Evolutionary conservation across 495 filamentous ascomycete genomes (phyloP), one percentile per base, ranked within the genome.

Genomic region (Lepraria neglecta): DNA sequence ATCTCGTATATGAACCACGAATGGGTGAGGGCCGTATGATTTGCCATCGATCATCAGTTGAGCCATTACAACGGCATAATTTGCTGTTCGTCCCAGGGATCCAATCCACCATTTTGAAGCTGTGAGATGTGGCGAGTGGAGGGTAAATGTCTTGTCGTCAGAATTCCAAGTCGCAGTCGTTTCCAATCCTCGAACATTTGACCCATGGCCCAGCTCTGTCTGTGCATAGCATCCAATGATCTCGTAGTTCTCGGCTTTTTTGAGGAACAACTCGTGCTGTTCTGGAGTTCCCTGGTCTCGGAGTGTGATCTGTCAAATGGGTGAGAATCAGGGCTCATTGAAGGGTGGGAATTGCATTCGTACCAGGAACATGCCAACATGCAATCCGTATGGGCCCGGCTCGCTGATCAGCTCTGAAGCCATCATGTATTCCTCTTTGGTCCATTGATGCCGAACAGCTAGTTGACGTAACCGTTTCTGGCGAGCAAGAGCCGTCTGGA

Each of bases 71-170:
- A 86, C 81, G 0, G 87, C 87, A 72, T 89, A 80, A 64, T 88
- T 90, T 21, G 87, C 87, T 11, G 84, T 82, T n/a, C 82, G 72
- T 51, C 87, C 87, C 6, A 89, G 75, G 28, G 83, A 85, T 0
- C 87, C 87, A 66, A 89, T 87, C 87, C 87, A 90, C 87, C 86
- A 91, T 69, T 91, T 91, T 43, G 82, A 82, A 17, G 85, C 78
- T 11, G 86, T 89, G 58, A 88, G 73, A 57, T 78, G 73, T 0
- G 87, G 87, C 0, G 84, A 86, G 65, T 87, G 80, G 53, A 91
- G 79, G 50, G 75, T 82, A 71, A 89, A 90, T 6, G 83, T 86
- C 72, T 87, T 84, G 66, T 86, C 80, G 15, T 82, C 72, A 4
- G 78, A 68, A 67, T 87, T 83, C 82, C 85, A 89, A 31, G 81